phyloP scores from a whole-genome alignment of 768 basidiomycete genomes.

The Sporobolomyces roseus region DNA sequence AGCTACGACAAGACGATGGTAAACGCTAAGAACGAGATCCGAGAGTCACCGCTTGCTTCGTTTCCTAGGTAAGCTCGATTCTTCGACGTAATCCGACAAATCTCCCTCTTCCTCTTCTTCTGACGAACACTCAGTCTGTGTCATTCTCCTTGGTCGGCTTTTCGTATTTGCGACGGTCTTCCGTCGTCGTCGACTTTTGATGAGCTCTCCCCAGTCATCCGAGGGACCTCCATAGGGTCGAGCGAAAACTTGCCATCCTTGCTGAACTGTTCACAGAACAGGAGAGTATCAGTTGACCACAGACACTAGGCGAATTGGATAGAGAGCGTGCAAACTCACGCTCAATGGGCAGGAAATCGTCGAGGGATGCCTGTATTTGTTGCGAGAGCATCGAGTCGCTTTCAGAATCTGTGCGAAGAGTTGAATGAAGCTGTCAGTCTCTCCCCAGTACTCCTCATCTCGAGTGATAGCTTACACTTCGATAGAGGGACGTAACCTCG shows the following conservation, averaged over 20 bases:
- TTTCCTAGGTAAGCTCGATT: too few relatives aligned
- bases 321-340: not conserved
- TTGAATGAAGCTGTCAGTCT: too few relatives aligned
- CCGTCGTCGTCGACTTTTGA: not conserved
- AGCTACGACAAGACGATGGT: too few relatives aligned
- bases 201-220: slow-evolving; percentile 10
- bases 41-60: too few relatives aligned
- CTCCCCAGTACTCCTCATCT: too few relatives aligned
- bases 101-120: not conserved
- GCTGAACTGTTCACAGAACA: not conserved
- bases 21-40: too few relatives aligned
- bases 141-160: not conserved
- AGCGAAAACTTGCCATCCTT: not conserved
- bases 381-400: too few relatives aligned
- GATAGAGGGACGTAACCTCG: not conserved
- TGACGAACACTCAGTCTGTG: too few relatives aligned
- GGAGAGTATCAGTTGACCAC: not conserved
- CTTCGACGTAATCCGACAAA: too few relatives aligned
- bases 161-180: not conserved
- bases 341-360: not conserved
- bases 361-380: not conserved
- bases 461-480: not conserved
- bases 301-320: not conserved
- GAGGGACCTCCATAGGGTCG: not conserved
- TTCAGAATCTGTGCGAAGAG: too few relatives aligned